Conservation (phyloP, 208 protist species). For the Vickermania spadyakhi region DNA sequence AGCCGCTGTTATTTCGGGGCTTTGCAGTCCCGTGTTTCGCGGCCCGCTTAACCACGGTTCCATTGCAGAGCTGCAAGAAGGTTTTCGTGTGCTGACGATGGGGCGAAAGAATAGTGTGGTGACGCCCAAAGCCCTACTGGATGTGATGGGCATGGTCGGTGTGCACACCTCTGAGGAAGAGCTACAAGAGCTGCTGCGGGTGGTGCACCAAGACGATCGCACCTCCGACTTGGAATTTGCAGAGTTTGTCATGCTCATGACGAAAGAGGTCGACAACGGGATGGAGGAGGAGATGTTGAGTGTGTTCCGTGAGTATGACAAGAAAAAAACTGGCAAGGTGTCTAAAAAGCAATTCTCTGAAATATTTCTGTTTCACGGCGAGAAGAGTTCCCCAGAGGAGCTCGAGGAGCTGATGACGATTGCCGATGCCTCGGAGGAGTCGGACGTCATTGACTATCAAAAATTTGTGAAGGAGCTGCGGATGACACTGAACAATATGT, state of each 20-base stretch:
- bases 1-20: constrained; percentile 9
- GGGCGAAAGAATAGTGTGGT: constrained; percentile 87
- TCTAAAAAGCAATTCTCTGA: constrained; percentile 49
- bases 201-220: constrained; percentile 78
- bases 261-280: constrained; percentile 20
- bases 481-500: constrained; percentile 43
- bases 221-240: constrained; percentile 83
- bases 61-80: constrained; percentile 98
- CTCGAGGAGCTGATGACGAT: constrained; percentile 60
- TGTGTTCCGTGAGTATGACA: constrained; percentile 76
- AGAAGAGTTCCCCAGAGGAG: constrained; percentile 81
- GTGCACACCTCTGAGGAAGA: constrained; percentile 86
- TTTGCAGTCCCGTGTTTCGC: constrained; percentile 22
- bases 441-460: constrained; percentile 64
- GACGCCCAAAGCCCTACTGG: constrained; percentile 94
- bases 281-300: constrained; percentile 69
- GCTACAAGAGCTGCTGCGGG: constrained; percentile 93
- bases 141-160: constrained; percentile 95
- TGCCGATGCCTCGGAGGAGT: constrained; percentile 34
- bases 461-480: constrained; percentile 53
- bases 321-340: constrained; percentile 71
- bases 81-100: constrained; percentile 97
- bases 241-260: constrained; percentile 66
- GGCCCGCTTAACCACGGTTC: constrained; percentile 91
- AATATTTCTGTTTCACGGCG: constrained; percentile 57